These are phyloP conservation scores for Russula lepida DNA, from an alignment of 768 basidiomycete species.

Conservation along the genomic window DNA sequence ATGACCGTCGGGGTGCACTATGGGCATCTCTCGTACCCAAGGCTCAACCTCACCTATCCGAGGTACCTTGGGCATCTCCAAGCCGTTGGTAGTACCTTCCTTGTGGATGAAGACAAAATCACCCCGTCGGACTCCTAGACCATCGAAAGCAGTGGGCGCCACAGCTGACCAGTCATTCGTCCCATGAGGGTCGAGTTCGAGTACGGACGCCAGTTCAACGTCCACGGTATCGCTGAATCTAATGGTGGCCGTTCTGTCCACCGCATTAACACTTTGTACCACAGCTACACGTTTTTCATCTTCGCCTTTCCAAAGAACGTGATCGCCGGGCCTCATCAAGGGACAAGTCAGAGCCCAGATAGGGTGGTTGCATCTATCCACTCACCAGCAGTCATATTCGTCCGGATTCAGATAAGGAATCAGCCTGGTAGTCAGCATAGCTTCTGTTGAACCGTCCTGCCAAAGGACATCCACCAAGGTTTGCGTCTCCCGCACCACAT, in stretches of 20 bases:
- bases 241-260: slow-evolving; percentile 62
- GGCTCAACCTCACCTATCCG: slow-evolving; percentile 76
- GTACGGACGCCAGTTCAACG: slow-evolving; percentile 62
- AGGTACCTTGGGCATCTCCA: slow-evolving; percentile 60
- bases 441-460: slow-evolving; percentile 76
- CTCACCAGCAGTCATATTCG: slow-evolving; percentile 86
- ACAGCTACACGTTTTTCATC: slow-evolving; percentile 57
- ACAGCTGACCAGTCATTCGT: slow-evolving; percentile 42
- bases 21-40: slow-evolving; percentile 61
- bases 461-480: slow-evolving; percentile 71
- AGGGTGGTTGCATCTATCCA: background rate
- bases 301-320: slow-evolving; percentile 78
- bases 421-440: slow-evolving; percentile 49
- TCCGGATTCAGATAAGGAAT: slow-evolving; percentile 83
- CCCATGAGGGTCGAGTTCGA: slow-evolving; percentile 87
- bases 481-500: slow-evolving; percentile 60
- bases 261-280: slow-evolving; percentile 69
- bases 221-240: slow-evolving; percentile 45
- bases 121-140: slow-evolving; percentile 73
- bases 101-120: slow-evolving; percentile 79
- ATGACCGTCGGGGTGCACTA: slow-evolving; percentile 38
- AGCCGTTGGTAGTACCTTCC: slow-evolving; percentile 64
- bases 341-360: background rate
- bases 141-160: slow-evolving; percentile 40
- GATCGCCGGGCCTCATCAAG: slow-evolving; percentile 76